Evolutionary conservation across 108 stramenopile genomes (phyloP).

Genomic region (Cyclotella kingstonii): DNA sequence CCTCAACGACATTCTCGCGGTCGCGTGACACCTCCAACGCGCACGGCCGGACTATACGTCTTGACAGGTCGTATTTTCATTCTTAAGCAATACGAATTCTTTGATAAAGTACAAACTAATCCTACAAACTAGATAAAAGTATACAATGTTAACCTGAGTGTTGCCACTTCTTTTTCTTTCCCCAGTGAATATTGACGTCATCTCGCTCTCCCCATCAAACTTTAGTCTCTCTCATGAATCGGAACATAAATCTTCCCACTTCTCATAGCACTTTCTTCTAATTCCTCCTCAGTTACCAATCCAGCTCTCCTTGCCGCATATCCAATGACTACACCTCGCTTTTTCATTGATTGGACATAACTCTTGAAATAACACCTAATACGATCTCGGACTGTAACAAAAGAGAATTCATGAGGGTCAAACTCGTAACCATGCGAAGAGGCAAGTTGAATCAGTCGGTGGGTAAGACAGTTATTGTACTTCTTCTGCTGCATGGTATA

Average conservation of each 20-base stretch:
- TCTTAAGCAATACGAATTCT: too few species aligned
- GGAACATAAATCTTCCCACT: constrained; percentile 41
- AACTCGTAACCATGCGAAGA: constrained; percentile 64
- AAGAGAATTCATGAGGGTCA: constrained; percentile 78
- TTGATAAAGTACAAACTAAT: too few species aligned
- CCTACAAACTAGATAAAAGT: too few species aligned
- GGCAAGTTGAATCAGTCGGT: constrained; percentile 70
- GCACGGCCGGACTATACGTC: too few species aligned
- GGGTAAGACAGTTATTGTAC: constrained; percentile 87
- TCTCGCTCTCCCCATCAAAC: too few species aligned
- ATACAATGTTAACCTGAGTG: too few species aligned
- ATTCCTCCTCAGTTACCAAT: constrained; percentile 60
- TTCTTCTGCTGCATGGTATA: constrained; percentile 88
- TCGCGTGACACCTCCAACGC: too few species aligned
- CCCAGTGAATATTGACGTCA: too few species aligned
- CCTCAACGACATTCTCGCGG: too few species aligned
- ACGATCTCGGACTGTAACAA: constrained; percentile 83
- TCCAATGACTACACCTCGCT: constrained; percentile 65
- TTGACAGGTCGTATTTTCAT: too few species aligned
- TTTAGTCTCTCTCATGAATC: constrained; percentile 5
- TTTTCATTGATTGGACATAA: constrained; percentile 81
- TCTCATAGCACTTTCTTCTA: constrained; percentile 53
- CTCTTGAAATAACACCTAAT: constrained; percentile 89
- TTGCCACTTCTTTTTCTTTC: too few species aligned
- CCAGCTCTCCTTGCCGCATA: constrained; percentile 66